These are phyloP conservation scores for Ophiognomonia clavigignenti-juglandacearum DNA, from an alignment of 2,329 filamentous ascomycete genomes.

Conservation along the genomic window DNA sequence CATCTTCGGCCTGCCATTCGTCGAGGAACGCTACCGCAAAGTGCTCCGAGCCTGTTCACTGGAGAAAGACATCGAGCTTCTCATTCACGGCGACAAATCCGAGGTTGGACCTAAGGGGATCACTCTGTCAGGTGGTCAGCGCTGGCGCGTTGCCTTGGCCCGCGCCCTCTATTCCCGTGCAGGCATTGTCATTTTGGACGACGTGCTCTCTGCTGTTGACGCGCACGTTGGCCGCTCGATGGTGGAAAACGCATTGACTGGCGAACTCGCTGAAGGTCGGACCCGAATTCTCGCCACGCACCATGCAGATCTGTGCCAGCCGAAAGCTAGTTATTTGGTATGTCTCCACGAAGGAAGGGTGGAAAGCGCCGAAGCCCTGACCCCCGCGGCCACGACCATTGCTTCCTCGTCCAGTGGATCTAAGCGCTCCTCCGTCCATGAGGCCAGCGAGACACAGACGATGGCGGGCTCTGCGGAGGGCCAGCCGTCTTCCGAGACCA, in stretches of 20 bases:
- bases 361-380: constrained; percentile 18
- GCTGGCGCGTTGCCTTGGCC: constrained; percentile 40
- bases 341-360: constrained; percentile 25
- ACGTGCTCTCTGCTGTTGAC: constrained; percentile 46
- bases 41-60: constrained; percentile 42
- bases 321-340: constrained; percentile 26
- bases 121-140: constrained; percentile 40
- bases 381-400: background rate
- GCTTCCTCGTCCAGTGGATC: constrained; percentile 6
- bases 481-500: constrained; percentile 13
- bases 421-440: constrained; percentile 12
- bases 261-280: constrained; percentile 44
- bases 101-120: constrained; percentile 38
- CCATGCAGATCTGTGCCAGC: constrained; percentile 28
- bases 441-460: constrained; percentile 14
- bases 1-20: constrained; percentile 35
- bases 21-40: constrained; percentile 35
- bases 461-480: constrained; percentile 8
- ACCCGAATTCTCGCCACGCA: constrained; percentile 63
- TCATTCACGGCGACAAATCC: constrained; percentile 38
- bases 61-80: constrained; percentile 35
- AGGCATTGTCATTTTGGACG: constrained; percentile 41
- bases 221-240: constrained; percentile 41
- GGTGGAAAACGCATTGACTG: constrained; percentile 45
- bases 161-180: constrained; percentile 40